A percentile compares a stretch with the other conserved stretches of the same genome.
phyloP scores from a whole-genome alignment of 495 filamentous ascomycete species.

The Hyphodiscus hymeniophilus region DNA sequence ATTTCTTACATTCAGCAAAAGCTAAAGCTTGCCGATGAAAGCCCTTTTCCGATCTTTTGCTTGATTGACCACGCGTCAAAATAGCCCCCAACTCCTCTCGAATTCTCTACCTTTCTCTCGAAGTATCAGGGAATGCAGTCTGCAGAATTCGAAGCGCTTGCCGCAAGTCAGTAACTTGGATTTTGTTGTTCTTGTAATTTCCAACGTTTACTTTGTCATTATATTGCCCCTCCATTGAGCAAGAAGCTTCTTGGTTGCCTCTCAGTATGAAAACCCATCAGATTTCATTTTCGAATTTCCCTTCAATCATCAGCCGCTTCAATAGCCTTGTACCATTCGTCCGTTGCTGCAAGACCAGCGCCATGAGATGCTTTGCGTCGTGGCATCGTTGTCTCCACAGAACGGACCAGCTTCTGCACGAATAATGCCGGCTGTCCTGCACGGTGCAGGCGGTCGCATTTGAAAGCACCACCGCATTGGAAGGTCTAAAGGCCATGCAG shows the following conservation, averaged over 20 bases:
- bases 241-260: not conserved
- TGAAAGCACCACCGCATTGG: conserved; percentile 17
- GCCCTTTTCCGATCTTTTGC: too few relatives aligned
- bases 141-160: too few relatives aligned
- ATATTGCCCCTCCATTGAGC: too few relatives aligned
- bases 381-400: conserved; percentile 18
- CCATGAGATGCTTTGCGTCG: conserved; percentile 21
- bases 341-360: conserved; percentile 9
- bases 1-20: too few relatives aligned
- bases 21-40: too few relatives aligned
- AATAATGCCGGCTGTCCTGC: conserved; percentile 12
- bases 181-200: too few relatives aligned
- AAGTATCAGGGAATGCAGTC: too few relatives aligned
- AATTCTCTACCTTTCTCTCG: too few relatives aligned
- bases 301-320: conserved; percentile 17
- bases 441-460: conserved; percentile 17
- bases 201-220: too few relatives aligned
- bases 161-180: too few relatives aligned
- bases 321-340: conserved; percentile 19
- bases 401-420: conserved; percentile 4
- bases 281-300: not conserved
- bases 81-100: too few relatives aligned
- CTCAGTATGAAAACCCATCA: not conserved
- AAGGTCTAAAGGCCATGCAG: conserved; percentile 16
- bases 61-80: too few relatives aligned